These are phyloP conservation scores for Podospora comata DNA, from an alignment of 495 filamentous ascomycete genomes.

Conservation along the genomic window DNA sequence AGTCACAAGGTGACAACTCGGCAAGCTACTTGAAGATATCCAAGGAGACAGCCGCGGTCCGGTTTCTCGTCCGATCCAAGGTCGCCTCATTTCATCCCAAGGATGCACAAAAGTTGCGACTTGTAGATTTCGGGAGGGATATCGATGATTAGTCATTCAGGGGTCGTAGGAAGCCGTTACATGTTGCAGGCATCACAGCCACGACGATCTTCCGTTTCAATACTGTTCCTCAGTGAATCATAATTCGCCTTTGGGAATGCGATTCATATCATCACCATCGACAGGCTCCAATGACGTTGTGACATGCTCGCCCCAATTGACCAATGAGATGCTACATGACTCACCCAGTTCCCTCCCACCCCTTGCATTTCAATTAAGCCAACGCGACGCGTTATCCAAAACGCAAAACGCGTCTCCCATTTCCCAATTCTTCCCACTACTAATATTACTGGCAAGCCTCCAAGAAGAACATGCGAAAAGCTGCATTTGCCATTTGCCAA, in stretches of 20 bases:
- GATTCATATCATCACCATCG: neutral
- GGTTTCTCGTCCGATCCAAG: conserved; percentile 80
- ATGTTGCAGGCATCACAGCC: conserved; percentile 15
- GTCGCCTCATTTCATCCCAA: conserved; percentile 83
- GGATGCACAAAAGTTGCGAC: conserved; percentile 68
- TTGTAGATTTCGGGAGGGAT: conserved; percentile 82
- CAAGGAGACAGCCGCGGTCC: conserved; percentile 74
- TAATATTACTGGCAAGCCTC: neutral
- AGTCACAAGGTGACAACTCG: conserved; percentile 53
- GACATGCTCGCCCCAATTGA: conserved; percentile 4
- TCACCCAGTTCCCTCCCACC: neutral
- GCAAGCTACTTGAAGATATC: conserved; percentile 64
- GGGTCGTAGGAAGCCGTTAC: neutral
- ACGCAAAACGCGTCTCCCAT: conserved; percentile 23
- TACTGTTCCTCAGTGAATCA: neutral
- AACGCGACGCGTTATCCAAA: conserved; percentile 25
- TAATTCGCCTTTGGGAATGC: neutral
- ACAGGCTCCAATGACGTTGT: conserved; percentile 1
- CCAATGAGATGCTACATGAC: conserved; percentile 14
- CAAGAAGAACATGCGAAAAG: conserved; percentile 8
- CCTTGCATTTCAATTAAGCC: conserved; percentile 21
- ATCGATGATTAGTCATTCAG: conserved; percentile 55
- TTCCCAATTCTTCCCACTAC: conserved; percentile 2
- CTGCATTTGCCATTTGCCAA: neutral
- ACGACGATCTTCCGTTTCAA: conserved; percentile 10